phyloP scores from a whole-genome alignment of 2,329 filamentous ascomycete genomes.

The Colletotrichum orbiculare region DNA sequence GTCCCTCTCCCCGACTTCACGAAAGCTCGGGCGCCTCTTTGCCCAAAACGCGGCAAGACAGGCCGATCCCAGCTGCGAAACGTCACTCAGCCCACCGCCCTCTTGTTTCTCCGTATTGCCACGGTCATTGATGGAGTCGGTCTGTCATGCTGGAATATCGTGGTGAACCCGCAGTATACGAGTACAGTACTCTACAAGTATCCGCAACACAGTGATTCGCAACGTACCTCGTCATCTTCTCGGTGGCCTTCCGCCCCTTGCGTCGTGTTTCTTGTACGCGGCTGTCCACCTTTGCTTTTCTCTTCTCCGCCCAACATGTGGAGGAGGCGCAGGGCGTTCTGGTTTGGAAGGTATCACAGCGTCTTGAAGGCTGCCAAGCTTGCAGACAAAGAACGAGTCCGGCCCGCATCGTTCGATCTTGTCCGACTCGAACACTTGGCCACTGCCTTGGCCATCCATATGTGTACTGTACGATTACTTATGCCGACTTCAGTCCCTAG shows the following conservation, averaged over 20 bases:
- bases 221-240: too few relatives aligned
- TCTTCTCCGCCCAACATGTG: background rate
- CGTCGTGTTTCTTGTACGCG: too few relatives aligned
- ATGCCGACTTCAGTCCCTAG: too few relatives aligned
- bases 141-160: constrained; percentile 6
- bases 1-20: too few relatives aligned
- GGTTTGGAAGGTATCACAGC: constrained; percentile 19
- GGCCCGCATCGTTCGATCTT: background rate
- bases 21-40: constrained; percentile 14
- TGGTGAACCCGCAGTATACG: background rate
- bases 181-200: too few relatives aligned
- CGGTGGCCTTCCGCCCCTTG: too few relatives aligned
- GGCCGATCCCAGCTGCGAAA: constrained; percentile 20
- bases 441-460: too few relatives aligned
- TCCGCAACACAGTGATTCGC: too few relatives aligned
- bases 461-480: too few relatives aligned
- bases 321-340: constrained; percentile 25
- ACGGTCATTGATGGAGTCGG: background rate
- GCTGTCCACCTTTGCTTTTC: too few relatives aligned
- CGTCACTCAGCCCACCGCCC: constrained; percentile 32
- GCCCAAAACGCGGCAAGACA: constrained; percentile 18
- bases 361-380: background rate
- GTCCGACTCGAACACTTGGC: background rate
- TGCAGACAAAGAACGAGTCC: background rate
- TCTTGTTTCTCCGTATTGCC: constrained; percentile 39